A percentile compares a stretch with the other conserved stretches of the same genome.
phyloP scores from a whole-genome alignment of 345 rosid species.

The Erucastrum elatum region DNA sequence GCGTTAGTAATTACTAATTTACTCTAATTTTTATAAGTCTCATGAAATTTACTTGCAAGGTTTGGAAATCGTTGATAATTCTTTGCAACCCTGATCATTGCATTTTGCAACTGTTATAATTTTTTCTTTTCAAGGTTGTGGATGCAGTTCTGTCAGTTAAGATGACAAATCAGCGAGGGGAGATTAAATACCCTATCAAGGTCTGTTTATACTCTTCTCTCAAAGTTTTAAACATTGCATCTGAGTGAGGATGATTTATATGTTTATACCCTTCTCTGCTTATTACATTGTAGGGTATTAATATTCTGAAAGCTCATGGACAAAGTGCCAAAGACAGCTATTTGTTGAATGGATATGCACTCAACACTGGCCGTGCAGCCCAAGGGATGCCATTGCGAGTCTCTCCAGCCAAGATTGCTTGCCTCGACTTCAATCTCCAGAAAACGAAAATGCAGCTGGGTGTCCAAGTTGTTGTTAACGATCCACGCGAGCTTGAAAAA shows the following conservation, averaged over 20 bases:
- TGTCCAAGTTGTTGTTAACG: slow-evolving; percentile 84
- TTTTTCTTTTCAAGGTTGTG: slow-evolving; percentile 55
- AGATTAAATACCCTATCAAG: slow-evolving; percentile 93
- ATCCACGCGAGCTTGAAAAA: slow-evolving; percentile 98
- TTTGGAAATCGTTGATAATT: not conserved
- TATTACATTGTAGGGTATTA: slow-evolving; percentile 60
- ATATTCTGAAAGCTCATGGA: slow-evolving; percentile 93
- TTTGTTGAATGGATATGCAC: slow-evolving; percentile 88
- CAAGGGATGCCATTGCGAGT: slow-evolving; percentile 97
- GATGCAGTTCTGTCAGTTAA: slow-evolving; percentile 83
- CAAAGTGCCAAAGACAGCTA: slow-evolving; percentile 91
- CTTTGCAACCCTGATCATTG: slow-evolving; percentile 13
- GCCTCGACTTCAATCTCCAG: slow-evolving; percentile 96
- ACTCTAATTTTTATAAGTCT: too few species aligned
- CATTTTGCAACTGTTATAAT: slow-evolving; percentile 5
- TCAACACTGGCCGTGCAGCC: slow-evolving; percentile 93
- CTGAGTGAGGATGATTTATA: not conserved
- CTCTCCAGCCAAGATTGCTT: slow-evolving; percentile 86
- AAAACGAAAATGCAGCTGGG: slow-evolving; percentile 97
- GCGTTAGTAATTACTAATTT: not conserved
- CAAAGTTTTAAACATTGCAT: not conserved
- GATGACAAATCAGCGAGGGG: slow-evolving; percentile 90
- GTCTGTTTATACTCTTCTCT: slow-evolving; percentile 40
- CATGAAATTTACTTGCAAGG: not conserved
- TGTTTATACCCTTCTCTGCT: not conserved